A percentile compares a stretch with the other conserved stretches of the same genome.
Conservation (phyloP, 345 rosid species). For the Sonneratia alba region DNA sequence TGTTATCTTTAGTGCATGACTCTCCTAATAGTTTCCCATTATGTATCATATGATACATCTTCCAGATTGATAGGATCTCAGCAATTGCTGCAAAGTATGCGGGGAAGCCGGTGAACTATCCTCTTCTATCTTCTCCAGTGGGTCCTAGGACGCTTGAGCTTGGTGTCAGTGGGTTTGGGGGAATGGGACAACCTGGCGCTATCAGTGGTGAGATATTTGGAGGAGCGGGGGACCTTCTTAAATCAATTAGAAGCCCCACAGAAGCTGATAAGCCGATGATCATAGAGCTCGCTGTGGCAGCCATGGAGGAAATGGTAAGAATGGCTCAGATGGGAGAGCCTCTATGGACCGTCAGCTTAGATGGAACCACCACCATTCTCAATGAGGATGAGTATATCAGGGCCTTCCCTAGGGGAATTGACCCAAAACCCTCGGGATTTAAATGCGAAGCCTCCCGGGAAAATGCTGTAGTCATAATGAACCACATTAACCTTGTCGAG, state of each 20-base stretch:
- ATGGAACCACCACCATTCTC: slow-evolving; percentile 31
- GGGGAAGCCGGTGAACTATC: slow-evolving; percentile 81
- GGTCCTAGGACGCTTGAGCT: slow-evolving; percentile 66
- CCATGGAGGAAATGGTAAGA: slow-evolving; percentile 78
- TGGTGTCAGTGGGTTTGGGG: slow-evolving; percentile 40
- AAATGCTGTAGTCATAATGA: slow-evolving; percentile 56
- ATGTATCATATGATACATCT: background rate
- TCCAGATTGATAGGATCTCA: slow-evolving; percentile 77
- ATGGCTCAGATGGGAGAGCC: slow-evolving; percentile 80
- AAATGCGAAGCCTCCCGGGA: slow-evolving; percentile 77
- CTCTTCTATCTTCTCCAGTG: slow-evolving; percentile 52
- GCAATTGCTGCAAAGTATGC: slow-evolving; percentile 92
- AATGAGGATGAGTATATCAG: slow-evolving; percentile 62
- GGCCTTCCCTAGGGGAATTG: slow-evolving; percentile 46
- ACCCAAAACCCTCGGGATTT: slow-evolving; percentile 52
- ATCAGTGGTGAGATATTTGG: slow-evolving; percentile 53
- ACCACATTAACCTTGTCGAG: slow-evolving; percentile 51
- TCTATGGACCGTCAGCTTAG: slow-evolving; percentile 51
- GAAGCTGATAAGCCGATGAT: slow-evolving; percentile 60
- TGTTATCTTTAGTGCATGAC: background rate
- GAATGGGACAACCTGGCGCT: slow-evolving; percentile 22
- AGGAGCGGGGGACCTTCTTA: slow-evolving; percentile 68
- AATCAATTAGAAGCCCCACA: slow-evolving; percentile 41
- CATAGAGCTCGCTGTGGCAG: slow-evolving; percentile 70
- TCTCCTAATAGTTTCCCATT: background rate